phyloP scores from a whole-genome alignment of 495 filamentous ascomycete species.

The Letharia lupina region DNA sequence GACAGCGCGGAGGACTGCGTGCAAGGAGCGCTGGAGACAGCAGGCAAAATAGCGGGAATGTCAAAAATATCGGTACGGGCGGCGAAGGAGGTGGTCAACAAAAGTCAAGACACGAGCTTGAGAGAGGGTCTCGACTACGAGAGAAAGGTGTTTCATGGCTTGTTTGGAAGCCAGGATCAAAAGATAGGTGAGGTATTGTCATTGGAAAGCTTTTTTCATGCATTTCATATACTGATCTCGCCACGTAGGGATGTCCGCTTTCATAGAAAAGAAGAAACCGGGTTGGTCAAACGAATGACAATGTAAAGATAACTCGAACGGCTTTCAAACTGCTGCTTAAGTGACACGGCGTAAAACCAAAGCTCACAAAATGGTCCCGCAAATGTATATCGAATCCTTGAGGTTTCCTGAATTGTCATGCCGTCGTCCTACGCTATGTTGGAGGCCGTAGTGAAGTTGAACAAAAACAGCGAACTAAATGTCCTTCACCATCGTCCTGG shows the following conservation, averaged over 20 bases:
- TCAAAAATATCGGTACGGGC: slow-evolving; percentile 73
- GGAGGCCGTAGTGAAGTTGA: not conserved
- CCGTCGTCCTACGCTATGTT: not conserved
- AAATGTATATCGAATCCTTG: not conserved
- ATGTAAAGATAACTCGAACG: not conserved
- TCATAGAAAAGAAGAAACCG: slow-evolving; percentile 88
- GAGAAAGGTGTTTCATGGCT: slow-evolving; percentile 77
- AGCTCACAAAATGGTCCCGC: not conserved
- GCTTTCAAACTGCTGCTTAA: not conserved
- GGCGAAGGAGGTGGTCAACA: slow-evolving; percentile 97
- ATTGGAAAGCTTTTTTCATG: not conserved
- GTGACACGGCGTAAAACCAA: not conserved
- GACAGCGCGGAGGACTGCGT: slow-evolving; percentile 75
- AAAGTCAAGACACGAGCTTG: slow-evolving; percentile 81
- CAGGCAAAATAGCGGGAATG: slow-evolving; percentile 79
- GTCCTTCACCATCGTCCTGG: not conserved
- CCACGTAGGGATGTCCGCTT: slow-evolving; percentile 72
- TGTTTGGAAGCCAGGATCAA: slow-evolving; percentile 93
- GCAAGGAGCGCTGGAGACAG: slow-evolving; percentile 67
- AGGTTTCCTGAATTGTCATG: not conserved
- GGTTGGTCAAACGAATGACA: slow-evolving; percentile 77
- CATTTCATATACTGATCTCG: not conserved
- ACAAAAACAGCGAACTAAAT: not conserved
- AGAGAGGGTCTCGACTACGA: slow-evolving; percentile 92
- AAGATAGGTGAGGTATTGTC: slow-evolving; percentile 63